Evolutionary conservation across 2,329 filamentous ascomycete genomes (phyloP).

Genomic region (Calonectria leucothoes): DNA sequence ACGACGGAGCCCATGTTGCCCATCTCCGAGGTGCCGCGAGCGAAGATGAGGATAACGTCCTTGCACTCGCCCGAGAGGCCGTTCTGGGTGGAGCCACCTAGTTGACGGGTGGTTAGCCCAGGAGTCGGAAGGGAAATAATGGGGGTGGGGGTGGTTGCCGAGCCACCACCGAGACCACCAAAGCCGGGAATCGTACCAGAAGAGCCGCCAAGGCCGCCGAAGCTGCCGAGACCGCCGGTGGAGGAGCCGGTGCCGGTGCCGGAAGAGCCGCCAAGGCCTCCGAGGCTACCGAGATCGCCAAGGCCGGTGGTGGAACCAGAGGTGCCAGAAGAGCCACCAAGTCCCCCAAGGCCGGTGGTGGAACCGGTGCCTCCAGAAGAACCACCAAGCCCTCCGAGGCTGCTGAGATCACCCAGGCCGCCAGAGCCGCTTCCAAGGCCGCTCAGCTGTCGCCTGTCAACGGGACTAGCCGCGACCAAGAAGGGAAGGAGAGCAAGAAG

Average conservation of each 20-base stretch:
- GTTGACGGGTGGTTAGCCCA: not conserved
- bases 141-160: no score
- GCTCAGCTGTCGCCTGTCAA: slow-evolving; percentile 7
- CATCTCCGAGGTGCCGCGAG: slow-evolving; percentile 63
- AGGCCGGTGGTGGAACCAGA: not conserved
- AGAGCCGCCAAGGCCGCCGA: not conserved
- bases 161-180: not conserved
- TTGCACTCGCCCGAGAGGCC: slow-evolving; percentile 40
- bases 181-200: not conserved
- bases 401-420: not conserved
- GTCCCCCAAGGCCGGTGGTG: not conserved
- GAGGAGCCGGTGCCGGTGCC: not conserved
- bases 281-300: not conserved
- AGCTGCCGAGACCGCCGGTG: not conserved
- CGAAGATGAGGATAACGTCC: slow-evolving; percentile 64
- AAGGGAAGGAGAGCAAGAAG: slow-evolving; percentile 37
- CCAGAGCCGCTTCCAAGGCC: not conserved
- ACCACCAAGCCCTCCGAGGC: not conserved
- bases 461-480: slow-evolving; percentile 37
- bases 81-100: slow-evolving; percentile 37
- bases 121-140: not conserved
- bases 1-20: slow-evolving; percentile 63
- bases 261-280: not conserved
- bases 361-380: not conserved
- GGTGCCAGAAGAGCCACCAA: not conserved